phyloP scores from a whole-genome alignment of 1,284 basidiomycete species.

The Austropuccinia psidii region DNA sequence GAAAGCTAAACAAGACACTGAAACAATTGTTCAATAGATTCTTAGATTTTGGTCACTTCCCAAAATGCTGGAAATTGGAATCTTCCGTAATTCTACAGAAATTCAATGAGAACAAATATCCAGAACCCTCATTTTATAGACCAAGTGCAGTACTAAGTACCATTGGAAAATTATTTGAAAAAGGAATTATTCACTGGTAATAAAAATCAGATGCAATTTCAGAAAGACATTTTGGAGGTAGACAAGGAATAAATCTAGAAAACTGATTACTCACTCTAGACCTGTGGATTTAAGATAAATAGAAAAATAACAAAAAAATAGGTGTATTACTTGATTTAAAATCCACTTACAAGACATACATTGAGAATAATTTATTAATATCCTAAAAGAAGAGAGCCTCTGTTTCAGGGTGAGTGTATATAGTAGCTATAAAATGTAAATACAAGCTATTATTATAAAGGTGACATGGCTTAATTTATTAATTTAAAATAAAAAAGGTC shows the following conservation, averaged over 20 bases:
- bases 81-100: not conserved
- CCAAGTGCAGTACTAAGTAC: constrained; percentile 7
- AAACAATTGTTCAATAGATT: not conserved
- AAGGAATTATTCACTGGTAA: not conserved
- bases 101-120: not conserved
- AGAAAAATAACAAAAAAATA: not conserved
- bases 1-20: too few species aligned
- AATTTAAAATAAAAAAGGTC: too few species aligned
- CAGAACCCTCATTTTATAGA: not conserved
- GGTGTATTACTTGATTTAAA: constrained; percentile 23
- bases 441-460: too few species aligned
- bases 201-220: not conserved
- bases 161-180: constrained; percentile 17
- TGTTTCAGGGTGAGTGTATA: too few species aligned
- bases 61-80: not conserved
- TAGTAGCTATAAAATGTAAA: too few species aligned
- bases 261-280: not conserved
- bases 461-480: too few species aligned
- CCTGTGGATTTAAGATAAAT: constrained; percentile 7
- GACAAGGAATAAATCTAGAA: not conserved
- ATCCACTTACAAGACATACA: not conserved
- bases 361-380: not conserved
- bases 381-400: not conserved
- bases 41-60: constrained; percentile 1
- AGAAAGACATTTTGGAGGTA: constrained; percentile 3